Percentiles rank a stretch among this genome's conserved stretches.
phyloP scores from a whole-genome alignment of 192 early-diverging fungal genomes.

The Coemansia sp. region DNA sequence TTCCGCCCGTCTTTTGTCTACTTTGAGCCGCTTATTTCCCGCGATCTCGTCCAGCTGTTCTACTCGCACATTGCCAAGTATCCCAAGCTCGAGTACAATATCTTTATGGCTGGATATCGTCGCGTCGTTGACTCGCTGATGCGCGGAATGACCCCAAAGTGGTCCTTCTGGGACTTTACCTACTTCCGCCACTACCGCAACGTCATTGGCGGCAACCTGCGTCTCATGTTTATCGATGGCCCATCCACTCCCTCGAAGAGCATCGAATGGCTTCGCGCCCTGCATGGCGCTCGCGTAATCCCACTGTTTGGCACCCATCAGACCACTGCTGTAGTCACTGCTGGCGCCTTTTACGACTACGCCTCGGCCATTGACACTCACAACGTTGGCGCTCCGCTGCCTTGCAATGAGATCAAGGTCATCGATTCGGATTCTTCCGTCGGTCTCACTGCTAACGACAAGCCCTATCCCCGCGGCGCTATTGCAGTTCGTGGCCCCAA shows the following conservation, averaged over 20 bases:
- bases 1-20: constrained; percentile 44
- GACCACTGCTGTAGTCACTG: constrained; percentile 24
- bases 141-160: constrained; percentile 40
- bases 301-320: constrained; percentile 37
- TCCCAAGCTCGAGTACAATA: constrained; percentile 40
- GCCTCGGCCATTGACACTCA: constrained; percentile 47
- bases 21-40: constrained; percentile 26
- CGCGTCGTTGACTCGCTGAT: constrained; percentile 37
- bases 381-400: constrained; percentile 54
- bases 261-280: constrained; percentile 47
- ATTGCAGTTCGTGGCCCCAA: constrained; percentile 48
- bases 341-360: constrained; percentile 49
- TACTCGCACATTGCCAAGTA: constrained; percentile 43
- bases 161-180: constrained; percentile 43
- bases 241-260: constrained; percentile 26
- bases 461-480: constrained; percentile 44
- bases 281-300: constrained; percentile 49
- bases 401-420: constrained; percentile 56
- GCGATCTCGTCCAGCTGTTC: constrained; percentile 51
- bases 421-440: constrained; percentile 13
- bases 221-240: constrained; percentile 45
- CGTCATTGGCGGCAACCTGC: constrained; percentile 46
- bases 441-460: constrained; percentile 20
- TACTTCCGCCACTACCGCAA: constrained; percentile 59
- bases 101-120: constrained; percentile 40